phyloP scores from a whole-genome alignment of 305 asterid species.

The Solanum chacoense region DNA sequence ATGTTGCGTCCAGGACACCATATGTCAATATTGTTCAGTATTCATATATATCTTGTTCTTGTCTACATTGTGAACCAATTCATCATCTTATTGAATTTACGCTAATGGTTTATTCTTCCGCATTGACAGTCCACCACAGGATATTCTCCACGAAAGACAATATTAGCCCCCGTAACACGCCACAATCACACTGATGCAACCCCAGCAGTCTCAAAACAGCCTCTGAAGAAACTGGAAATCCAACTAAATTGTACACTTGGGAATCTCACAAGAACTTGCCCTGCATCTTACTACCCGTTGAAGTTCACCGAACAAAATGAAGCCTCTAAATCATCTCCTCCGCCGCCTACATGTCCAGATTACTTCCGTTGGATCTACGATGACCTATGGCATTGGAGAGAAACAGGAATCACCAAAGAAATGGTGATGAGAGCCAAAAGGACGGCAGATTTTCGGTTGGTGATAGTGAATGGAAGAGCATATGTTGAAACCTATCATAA shows the following conservation, averaged over 20 bases:
- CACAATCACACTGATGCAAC: not conserved
- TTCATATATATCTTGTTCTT: not conserved
- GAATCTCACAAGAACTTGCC: constrained; percentile 31
- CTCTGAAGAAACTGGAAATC: constrained; percentile 24
- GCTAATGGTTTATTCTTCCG: not conserved
- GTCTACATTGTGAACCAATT: not conserved
- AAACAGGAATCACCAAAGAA: constrained; percentile 58
- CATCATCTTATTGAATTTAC: not conserved
- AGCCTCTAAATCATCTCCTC: constrained; percentile 4
- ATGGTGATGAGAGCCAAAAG: constrained; percentile 61
- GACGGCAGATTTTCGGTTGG: constrained; percentile 65
- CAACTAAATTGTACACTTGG: constrained; percentile 56
- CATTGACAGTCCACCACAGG: constrained; percentile 32
- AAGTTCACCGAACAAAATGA: constrained; percentile 5
- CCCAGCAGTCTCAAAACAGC: constrained; percentile 6
- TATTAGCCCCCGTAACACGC: constrained; percentile 7
- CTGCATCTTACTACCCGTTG: constrained; percentile 57
- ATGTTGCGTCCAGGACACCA: not conserved
- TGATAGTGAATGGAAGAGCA: constrained; percentile 56
- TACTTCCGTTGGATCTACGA: constrained; percentile 83
- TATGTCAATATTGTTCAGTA: not conserved
- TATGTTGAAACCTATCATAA: constrained; percentile 41
- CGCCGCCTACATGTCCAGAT: constrained; percentile 42
- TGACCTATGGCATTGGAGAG: constrained; percentile 89
- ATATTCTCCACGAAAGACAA: constrained; percentile 23